A percentile compares a stretch with the other conserved stretches of the same genome.
These are phyloP conservation scores for Phytophthora uliginosa DNA, from an alignment of 352 stramenopile species.

Conservation along the genomic window DNA sequence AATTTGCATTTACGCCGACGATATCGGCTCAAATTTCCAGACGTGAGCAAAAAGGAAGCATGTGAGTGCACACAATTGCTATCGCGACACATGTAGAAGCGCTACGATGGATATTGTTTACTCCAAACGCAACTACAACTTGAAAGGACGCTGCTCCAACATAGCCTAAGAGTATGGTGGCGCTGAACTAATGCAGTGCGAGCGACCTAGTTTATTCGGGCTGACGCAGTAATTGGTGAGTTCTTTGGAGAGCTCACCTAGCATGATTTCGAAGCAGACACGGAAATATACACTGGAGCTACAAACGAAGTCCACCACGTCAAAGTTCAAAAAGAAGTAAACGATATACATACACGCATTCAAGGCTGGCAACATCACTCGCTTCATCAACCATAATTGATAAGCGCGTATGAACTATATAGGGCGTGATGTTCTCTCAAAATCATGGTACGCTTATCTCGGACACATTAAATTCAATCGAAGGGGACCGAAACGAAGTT, in stretches of 20 bases:
- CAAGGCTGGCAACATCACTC: not conserved
- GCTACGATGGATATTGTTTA: not conserved
- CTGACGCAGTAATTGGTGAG: not conserved
- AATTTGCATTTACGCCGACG: not conserved
- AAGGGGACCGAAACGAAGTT: too few relatives aligned
- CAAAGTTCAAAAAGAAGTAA: not conserved
- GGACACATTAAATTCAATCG: too few relatives aligned
- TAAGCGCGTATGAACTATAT: too few relatives aligned
- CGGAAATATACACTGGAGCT: not conserved
- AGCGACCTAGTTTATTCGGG: not conserved
- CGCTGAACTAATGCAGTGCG: not conserved
- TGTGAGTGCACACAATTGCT: not conserved
- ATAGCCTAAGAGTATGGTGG: not conserved
- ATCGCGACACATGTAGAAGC: not conserved
- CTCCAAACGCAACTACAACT: not conserved
- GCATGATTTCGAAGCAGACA: not conserved
- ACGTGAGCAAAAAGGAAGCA: not conserved
- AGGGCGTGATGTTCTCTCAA: too few relatives aligned
- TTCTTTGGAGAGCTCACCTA: not conserved
- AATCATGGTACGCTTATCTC: too few relatives aligned
- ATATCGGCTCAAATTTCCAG: not conserved
- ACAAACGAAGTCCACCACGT: not conserved
- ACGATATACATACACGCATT: not conserved
- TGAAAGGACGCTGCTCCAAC: not conserved
- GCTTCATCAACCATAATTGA: too few relatives aligned